These are phyloP conservation scores for Malus hybrid DNA, from an alignment of 331 rosid species.

Conservation along the genomic window DNA sequence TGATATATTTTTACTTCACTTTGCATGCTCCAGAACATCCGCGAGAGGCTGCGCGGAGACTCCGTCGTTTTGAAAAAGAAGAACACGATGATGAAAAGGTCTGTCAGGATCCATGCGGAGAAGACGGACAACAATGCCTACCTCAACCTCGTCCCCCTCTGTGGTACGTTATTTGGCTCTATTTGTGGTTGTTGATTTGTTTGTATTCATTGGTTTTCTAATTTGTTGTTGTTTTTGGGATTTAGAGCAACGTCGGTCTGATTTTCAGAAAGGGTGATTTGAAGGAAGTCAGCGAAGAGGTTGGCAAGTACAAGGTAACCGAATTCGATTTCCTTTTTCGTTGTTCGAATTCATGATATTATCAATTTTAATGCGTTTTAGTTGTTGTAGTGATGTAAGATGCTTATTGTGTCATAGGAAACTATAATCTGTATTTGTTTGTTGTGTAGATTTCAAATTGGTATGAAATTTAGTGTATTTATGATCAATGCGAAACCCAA, in stretches of 20 bases:
- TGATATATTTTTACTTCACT: no score
- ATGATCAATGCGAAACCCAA: no score
- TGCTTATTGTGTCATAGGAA: no score
- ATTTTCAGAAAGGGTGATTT: constrained; percentile 85
- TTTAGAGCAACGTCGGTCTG: constrained; percentile 77
- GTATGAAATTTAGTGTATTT: no score
- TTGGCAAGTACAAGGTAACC: constrained; percentile 55
- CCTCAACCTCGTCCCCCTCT: no score
- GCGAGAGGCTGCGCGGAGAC: constrained; percentile 78
- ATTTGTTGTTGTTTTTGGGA: neutral
- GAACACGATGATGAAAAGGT: constrained; percentile 95
- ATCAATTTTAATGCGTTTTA: no score
- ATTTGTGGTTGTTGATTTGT: neutral
- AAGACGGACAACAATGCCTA: constrained; percentile 50
- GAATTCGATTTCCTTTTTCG: no score
- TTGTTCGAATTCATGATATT: no score
- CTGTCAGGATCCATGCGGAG: constrained; percentile 60
- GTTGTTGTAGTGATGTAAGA: no score
- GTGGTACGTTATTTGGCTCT: constrained; percentile 15
- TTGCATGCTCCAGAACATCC: constrained; percentile 55
- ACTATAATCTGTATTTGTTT: no score
- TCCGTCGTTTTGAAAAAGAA: constrained; percentile 84
- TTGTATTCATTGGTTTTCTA: neutral
- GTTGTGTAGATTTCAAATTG: no score
- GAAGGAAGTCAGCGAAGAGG: constrained; percentile 89